These are phyloP conservation scores for Megacollybia marginata DNA, from an alignment of 768 basidiomycete genomes.

Conservation along the genomic window DNA sequence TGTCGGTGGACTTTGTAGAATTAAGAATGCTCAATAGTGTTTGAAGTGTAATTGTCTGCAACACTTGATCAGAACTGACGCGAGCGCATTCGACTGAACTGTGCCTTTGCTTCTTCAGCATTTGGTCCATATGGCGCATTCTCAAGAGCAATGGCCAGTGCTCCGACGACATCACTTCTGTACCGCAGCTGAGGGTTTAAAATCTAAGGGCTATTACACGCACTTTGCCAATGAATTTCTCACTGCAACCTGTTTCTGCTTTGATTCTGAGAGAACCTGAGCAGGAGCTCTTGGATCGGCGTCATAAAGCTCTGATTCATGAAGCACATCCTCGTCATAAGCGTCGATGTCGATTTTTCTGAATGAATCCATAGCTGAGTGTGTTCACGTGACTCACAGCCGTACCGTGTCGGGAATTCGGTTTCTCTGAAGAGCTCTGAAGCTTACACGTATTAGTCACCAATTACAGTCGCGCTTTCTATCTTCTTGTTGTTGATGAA, in stretches of 20 bases:
- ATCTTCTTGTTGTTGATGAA: no score
- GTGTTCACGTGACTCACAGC: no score
- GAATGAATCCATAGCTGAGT: constrained; percentile 35
- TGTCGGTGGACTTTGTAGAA: constrained; percentile 87
- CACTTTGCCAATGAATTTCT: no score
- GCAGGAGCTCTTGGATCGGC: constrained; percentile 75
- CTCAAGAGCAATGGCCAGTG: constrained; percentile 64
- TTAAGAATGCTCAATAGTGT: constrained; percentile 85
- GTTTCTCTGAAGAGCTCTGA: no score
- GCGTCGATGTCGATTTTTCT: constrained; percentile 92
- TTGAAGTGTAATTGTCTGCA: constrained; percentile 70
- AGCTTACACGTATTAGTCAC: no score
- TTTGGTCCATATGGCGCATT: constrained; percentile 84
- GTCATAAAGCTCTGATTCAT: constrained; percentile 81
- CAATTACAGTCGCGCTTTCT: no score
- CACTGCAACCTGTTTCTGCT: constrained; percentile 33
- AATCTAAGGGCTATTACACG: no score
- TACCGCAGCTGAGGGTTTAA: no score
- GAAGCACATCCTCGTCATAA: constrained; percentile 86
- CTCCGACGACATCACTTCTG: constrained; percentile 74
- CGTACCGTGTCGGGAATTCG: no score
- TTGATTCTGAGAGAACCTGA: constrained; percentile 19
- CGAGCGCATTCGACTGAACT: constrained; percentile 6
- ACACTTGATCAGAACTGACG: constrained; percentile 1
- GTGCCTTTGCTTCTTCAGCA: constrained; percentile 87